A percentile compares a stretch with the other conserved stretches of the same genome.
These are phyloP conservation scores for Tetracladium marchalianum DNA, from an alignment of 495 filamentous ascomycete genomes.

Conservation along the genomic window DNA sequence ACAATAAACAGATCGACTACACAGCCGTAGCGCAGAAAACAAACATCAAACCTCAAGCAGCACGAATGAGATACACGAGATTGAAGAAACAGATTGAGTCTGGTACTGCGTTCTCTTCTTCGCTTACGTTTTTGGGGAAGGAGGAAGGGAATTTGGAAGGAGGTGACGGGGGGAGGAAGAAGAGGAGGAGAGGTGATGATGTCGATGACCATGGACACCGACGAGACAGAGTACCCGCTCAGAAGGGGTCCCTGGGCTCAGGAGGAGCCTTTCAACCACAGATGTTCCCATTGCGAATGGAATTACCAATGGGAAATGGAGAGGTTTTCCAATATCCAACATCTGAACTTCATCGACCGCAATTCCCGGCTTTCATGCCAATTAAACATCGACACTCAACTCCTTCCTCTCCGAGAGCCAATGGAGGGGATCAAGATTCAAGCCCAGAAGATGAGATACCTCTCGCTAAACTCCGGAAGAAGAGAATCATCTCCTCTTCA, in stretches of 20 bases:
- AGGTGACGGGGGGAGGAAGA: background rate
- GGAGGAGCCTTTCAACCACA: background rate
- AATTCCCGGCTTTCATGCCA: too few relatives aligned
- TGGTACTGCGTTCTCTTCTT: conserved; percentile 11
- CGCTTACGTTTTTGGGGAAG: conserved; percentile 3
- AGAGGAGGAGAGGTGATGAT: background rate
- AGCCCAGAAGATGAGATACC: conserved; percentile 17
- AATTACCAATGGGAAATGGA: background rate
- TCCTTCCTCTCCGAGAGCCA: background rate
- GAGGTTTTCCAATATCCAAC: background rate
- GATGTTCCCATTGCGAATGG: background rate
- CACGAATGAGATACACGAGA: conserved; percentile 29
- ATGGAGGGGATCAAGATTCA: background rate
- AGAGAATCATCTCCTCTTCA: background rate
- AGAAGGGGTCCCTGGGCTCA: background rate
- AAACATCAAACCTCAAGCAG: conserved; percentile 26
- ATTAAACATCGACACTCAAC: too few relatives aligned
- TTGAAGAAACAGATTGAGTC: conserved; percentile 26
- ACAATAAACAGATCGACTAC: conserved; percentile 26
- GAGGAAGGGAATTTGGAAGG: conserved; percentile 12
- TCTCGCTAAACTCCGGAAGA: conserved; percentile 10
- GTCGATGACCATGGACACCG: background rate
- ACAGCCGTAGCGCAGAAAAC: conserved; percentile 22
- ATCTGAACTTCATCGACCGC: too few relatives aligned
- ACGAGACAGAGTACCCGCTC: background rate